Evolutionary conservation across 2,329 filamentous ascomycete species (phyloP).

Genomic region (Phaeomoniella chlamydospora): DNA sequence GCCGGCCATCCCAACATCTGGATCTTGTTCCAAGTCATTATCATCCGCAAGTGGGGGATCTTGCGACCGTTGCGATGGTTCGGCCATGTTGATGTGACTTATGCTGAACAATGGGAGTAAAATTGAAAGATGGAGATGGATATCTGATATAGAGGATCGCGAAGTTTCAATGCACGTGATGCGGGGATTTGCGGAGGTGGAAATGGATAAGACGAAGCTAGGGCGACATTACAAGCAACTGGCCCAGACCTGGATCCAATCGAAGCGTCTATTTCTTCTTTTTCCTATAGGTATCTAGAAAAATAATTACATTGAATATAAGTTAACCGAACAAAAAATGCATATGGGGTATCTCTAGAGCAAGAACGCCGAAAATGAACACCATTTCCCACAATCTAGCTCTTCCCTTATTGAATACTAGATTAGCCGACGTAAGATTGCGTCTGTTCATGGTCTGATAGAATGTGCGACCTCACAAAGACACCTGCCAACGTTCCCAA

Average conservation of each 20-base stretch:
- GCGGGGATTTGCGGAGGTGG: background rate
- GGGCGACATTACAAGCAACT: no score
- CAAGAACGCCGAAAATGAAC: no score
- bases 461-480: no score
- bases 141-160: background rate
- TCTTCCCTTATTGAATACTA: no score
- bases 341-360: background rate
- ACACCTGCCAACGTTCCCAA: no score
- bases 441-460: no score
- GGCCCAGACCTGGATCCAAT: no score
- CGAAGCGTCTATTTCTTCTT: no score
- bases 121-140: constrained; percentile 14
- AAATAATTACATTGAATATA: background rate
- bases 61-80: background rate
- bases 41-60: background rate
- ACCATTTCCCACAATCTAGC: no score
- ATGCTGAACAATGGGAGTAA: constrained; percentile 23
- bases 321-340: background rate
- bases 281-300: no score
- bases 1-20: background rate
- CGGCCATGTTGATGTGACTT: background rate
- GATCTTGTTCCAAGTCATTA: background rate
- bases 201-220: no score
- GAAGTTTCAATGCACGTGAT: background rate
- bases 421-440: no score